Conservation (phyloP, 495 filamentous ascomycete species). For the Collariella sp. region DNA sequence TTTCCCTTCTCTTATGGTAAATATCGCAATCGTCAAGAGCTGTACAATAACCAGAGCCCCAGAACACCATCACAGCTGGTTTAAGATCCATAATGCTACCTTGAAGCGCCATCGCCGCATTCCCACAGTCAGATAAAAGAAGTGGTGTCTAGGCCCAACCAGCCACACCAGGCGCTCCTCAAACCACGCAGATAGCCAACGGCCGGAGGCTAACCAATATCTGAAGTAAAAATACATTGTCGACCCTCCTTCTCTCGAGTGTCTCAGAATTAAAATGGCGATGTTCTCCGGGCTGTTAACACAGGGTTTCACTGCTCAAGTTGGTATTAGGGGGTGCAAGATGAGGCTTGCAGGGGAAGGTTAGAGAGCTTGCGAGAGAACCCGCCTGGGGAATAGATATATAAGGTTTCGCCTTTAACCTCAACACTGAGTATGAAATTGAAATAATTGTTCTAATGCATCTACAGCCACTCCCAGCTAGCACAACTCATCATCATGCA, state of each 20-base stretch:
- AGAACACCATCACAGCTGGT: no score
- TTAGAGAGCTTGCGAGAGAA: neutral
- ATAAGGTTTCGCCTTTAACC: no score
- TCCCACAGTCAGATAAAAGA: neutral
- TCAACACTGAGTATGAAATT: no score
- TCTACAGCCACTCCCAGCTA: no score
- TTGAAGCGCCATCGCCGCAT: neutral
- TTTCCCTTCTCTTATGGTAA: no score
- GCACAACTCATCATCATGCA: slow-evolving; percentile 10
- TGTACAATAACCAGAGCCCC: no score
- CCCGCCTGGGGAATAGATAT: neutral
- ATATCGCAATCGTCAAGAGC: no score
- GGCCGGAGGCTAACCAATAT: neutral
- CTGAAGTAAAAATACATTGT: neutral
- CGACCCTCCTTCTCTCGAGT: neutral
- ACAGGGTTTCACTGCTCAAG: neutral
- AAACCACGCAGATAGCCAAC: slow-evolving; percentile 4
- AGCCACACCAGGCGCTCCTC: neutral
- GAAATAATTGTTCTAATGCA: no score
- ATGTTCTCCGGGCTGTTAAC: neutral
- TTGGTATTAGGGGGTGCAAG: neutral
- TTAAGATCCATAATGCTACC: no score
- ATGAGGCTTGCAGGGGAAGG: slow-evolving; percentile 3
- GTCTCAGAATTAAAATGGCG: neutral
- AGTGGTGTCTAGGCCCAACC: neutral